phyloP scores from a whole-genome alignment of 2,329 filamentous ascomycete species.

The Nemania diffusa region DNA sequence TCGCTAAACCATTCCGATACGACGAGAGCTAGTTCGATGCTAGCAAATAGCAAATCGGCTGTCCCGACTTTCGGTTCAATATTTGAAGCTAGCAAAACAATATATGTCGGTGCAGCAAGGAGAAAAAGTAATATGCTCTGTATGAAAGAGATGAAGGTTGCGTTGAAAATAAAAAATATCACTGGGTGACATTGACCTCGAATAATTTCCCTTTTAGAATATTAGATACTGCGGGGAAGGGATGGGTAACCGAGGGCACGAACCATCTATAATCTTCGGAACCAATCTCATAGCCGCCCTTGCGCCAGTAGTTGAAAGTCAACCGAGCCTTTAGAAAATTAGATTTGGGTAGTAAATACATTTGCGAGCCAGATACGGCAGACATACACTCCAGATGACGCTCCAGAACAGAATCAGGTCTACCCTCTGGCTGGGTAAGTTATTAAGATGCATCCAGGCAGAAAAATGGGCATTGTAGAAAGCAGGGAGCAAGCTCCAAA shows the following conservation, averaged over 20 bases:
- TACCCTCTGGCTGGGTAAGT: constrained; percentile 74
- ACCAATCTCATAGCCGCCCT: constrained; percentile 87
- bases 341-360: constrained; percentile 27
- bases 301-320: constrained; percentile 97
- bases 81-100: constrained; percentile 78
- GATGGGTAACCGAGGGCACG: constrained; percentile 27
- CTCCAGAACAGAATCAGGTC: constrained; percentile 78
- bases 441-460: constrained; percentile 81
- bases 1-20: constrained; percentile 83
- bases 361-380: constrained; percentile 23
- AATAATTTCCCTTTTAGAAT: constrained; percentile 70
- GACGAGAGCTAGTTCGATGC: constrained; percentile 61
- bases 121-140: constrained; percentile 85
- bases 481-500: constrained; percentile 90
- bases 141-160: constrained; percentile 85
- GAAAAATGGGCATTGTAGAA: constrained; percentile 87
- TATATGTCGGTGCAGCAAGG: constrained; percentile 81
- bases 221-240: constrained; percentile 37
- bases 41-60: constrained; percentile 61
- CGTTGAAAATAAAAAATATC: constrained; percentile 85
- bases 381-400: constrained; percentile 80
- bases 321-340: constrained; percentile 70
- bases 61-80: constrained; percentile 62
- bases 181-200: constrained; percentile 70
- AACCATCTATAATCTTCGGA: constrained; percentile 95